Evolutionary conservation across 495 filamentous ascomycete species (phyloP).

Genomic region (Entonaema liquescens): DNA sequence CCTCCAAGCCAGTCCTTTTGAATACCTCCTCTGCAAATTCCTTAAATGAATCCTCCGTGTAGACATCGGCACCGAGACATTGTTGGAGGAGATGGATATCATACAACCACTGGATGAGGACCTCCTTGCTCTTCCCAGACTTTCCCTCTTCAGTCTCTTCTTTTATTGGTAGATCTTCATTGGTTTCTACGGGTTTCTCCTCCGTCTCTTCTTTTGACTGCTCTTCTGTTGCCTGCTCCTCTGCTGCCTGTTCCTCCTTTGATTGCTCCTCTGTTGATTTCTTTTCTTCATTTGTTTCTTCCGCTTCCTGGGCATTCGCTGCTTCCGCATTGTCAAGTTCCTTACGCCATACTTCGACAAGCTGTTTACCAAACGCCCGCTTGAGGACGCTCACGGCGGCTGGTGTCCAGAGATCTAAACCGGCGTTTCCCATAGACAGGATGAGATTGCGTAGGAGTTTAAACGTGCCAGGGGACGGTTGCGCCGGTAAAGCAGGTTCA

Average conservation of each 20-base stretch:
- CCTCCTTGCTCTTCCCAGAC: constrained; percentile 55
- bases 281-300: constrained; percentile 16
- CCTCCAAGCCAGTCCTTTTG: constrained; percentile 56
- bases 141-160: not conserved
- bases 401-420: constrained; percentile 85
- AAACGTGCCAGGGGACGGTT: constrained; percentile 81
- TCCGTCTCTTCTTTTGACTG: not conserved
- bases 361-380: constrained; percentile 53
- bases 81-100: constrained; percentile 73
- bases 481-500: constrained; percentile 75
- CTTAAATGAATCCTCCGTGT: constrained; percentile 51
- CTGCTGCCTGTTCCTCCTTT: not conserved
- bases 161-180: constrained; percentile 22
- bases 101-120: constrained; percentile 78
- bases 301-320: not conserved
- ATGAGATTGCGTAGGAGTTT: constrained; percentile 73
- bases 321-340: constrained; percentile 37
- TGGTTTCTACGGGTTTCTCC: constrained; percentile 23
- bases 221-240: constrained; percentile 21
- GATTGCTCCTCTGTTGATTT: not conserved
- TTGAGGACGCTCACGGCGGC: constrained; percentile 73
- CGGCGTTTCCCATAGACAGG: constrained; percentile 71
- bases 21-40: constrained; percentile 57
- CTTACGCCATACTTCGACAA: constrained; percentile 55
- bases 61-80: constrained; percentile 45